These are phyloP conservation scores for Coniochaeta prunicola DNA, from an alignment of 2,329 filamentous ascomycete species.

Conservation along the genomic window DNA sequence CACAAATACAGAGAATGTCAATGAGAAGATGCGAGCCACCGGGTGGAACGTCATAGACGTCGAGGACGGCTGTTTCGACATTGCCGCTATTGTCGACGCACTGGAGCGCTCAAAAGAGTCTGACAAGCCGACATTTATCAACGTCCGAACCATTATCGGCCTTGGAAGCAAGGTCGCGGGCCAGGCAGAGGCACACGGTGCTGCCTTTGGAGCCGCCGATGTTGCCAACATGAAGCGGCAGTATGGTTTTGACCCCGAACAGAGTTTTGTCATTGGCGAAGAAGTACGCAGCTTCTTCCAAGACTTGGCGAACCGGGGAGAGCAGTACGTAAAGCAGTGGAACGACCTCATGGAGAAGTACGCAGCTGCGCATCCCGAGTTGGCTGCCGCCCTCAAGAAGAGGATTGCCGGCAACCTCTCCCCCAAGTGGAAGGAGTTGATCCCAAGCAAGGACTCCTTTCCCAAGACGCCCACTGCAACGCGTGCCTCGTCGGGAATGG, in stretches of 20 bases:
- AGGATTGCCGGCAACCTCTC: slow-evolving; percentile 40
- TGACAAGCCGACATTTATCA: slow-evolving; percentile 48
- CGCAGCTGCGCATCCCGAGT: slow-evolving; percentile 13
- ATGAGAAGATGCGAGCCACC: slow-evolving; percentile 44
- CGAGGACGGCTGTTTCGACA: slow-evolving; percentile 38
- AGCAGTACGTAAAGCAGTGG: slow-evolving; percentile 40
- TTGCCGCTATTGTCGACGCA: slow-evolving; percentile 36
- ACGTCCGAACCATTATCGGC: slow-evolving; percentile 49
- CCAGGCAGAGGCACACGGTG: slow-evolving; percentile 48
- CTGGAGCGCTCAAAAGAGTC: slow-evolving; percentile 30
- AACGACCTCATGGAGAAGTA: slow-evolving; percentile 22
- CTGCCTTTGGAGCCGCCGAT: slow-evolving; percentile 44
- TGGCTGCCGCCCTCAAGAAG: slow-evolving; percentile 33
- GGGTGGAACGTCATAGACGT: slow-evolving; percentile 48
- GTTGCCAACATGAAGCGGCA: slow-evolving; percentile 46
- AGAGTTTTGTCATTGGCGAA: slow-evolving; percentile 36
- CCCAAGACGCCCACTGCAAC: slow-evolving; percentile 42
- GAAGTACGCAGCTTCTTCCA: slow-evolving; percentile 44
- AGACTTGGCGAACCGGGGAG: slow-evolving; percentile 36
- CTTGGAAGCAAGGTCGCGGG: slow-evolving; percentile 37
- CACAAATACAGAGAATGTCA: slow-evolving; percentile 46
- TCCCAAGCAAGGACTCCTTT: slow-evolving; percentile 36
- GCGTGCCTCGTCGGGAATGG: slow-evolving; percentile 36
- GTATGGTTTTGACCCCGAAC: slow-evolving; percentile 40
- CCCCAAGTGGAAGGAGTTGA: slow-evolving; percentile 39